Evolutionary conservation across 495 filamentous ascomycete species (phyloP).

Genomic region (Aspergillus affinis): DNA sequence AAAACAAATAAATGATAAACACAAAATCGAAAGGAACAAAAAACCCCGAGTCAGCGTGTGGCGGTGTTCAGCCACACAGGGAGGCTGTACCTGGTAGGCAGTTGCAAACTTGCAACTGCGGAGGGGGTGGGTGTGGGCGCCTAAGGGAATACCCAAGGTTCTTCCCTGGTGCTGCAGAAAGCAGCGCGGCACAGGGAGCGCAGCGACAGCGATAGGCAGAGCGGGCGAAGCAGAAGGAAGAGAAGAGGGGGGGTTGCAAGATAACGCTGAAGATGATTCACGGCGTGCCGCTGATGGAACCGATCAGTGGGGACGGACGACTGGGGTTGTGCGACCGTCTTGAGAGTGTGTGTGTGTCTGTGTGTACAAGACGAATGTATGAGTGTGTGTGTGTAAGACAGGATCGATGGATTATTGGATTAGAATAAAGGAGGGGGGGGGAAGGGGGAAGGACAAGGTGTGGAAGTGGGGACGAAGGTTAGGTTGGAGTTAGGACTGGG

Average conservation of each 20-base stretch:
- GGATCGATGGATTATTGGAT: conserved; percentile 22
- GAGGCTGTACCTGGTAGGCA: conserved; percentile 15
- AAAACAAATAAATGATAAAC: conserved; percentile 4
- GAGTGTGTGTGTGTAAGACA: conserved; percentile 9
- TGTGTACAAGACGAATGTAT: conserved; percentile 10
- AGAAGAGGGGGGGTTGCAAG: neutral
- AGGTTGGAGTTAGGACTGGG: conserved; percentile 23
- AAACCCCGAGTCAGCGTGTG: conserved; percentile 9
- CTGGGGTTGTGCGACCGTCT: conserved; percentile 24
- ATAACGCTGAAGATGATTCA: conserved; percentile 22
- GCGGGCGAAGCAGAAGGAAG: neutral
- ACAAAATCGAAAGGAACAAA: conserved; percentile 9
- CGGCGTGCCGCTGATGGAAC: conserved; percentile 20
- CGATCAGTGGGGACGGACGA: conserved; percentile 28
- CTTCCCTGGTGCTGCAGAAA: conserved; percentile 18
- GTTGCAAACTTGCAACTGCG: conserved; percentile 2
- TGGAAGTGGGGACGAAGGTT: conserved; percentile 18
- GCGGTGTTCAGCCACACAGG: conserved; percentile 23
- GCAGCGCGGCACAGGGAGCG: conserved; percentile 12
- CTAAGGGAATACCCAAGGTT: conserved; percentile 16
- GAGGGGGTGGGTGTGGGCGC: conserved; percentile 4
- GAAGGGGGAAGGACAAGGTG: no score
- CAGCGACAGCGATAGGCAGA: neutral
- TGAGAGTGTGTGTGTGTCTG: conserved; percentile 21
- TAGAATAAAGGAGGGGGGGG: conserved; percentile 11